A percentile compares a stretch with the other conserved stretches of the same genome.
phyloP scores from a whole-genome alignment of 2,329 filamentous ascomycete genomes.

The Hypoxylon sp. region DNA sequence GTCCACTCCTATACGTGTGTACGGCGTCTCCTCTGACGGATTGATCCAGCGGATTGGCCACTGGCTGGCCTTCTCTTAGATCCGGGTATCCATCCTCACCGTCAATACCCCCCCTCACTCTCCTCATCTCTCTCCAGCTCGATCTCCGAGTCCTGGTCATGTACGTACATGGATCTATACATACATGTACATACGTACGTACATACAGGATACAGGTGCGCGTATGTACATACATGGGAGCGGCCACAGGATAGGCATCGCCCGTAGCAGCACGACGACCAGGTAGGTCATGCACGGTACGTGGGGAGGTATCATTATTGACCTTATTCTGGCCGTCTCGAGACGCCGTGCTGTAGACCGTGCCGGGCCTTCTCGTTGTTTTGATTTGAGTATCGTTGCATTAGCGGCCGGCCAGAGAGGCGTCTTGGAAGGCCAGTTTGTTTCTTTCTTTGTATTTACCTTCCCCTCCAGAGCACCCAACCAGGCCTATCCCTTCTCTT shows the following conservation, averaged over 20 bases:
- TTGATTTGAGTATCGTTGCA: conserved; percentile 50
- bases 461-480: conserved; percentile 41
- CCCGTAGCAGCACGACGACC: conserved; percentile 45
- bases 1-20: conserved; percentile 38
- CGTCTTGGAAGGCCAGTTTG: conserved; percentile 42
- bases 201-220: conserved; percentile 11
- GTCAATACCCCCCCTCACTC: conserved; percentile 29
- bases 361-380: conserved; percentile 45
- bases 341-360: conserved; percentile 40
- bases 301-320: conserved; percentile 43
- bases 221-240: conserved; percentile 44
- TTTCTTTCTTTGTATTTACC: conserved; percentile 36
- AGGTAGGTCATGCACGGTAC: conserved; percentile 48
- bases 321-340: conserved; percentile 34
- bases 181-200: conserved; percentile 20
- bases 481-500: conserved; percentile 50
- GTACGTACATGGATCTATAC: conserved; percentile 45
- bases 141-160: conserved; percentile 41
- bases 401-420: conserved; percentile 50
- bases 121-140: conserved; percentile 39
- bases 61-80: conserved; percentile 31
- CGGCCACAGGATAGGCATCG: conserved; percentile 44
- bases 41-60: conserved; percentile 39
- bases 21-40: conserved; percentile 12
- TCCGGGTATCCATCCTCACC: conserved; percentile 37